Percentiles rank a stretch among this genome's conserved stretches.
phyloP scores from a whole-genome alignment of 2,329 filamentous ascomycete species.

The Aquanectria penicillioides region DNA sequence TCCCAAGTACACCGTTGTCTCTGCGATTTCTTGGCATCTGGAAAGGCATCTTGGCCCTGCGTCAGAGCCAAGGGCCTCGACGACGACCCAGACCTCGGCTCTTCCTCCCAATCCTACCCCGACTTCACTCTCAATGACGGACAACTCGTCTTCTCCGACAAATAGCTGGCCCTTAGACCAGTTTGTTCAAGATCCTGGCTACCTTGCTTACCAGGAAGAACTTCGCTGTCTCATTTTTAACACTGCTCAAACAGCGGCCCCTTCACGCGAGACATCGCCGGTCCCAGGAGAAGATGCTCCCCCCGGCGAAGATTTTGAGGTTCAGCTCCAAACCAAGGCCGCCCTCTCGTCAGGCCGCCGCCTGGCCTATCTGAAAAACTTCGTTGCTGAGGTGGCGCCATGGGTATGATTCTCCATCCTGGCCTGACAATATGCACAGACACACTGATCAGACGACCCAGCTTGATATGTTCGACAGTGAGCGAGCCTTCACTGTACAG shows the following conservation, averaged over 20 bases:
- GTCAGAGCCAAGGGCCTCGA: background rate
- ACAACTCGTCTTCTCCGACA: constrained; percentile 40
- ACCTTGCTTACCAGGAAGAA: constrained; percentile 57
- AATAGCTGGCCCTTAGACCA: constrained; percentile 47
- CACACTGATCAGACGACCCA: constrained; percentile 32
- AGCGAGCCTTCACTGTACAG: constrained; percentile 62
- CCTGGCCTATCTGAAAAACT: constrained; percentile 57
- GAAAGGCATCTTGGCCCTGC: background rate
- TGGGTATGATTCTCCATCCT: constrained; percentile 51
- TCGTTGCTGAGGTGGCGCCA: constrained; percentile 62
- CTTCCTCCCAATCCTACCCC: background rate
- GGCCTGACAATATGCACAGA: background rate
- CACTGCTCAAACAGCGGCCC: constrained; percentile 54
- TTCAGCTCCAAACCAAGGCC: constrained; percentile 35
- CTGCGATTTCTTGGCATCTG: background rate
- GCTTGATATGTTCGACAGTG: constrained; percentile 68
- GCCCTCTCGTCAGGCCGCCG: constrained; percentile 46
- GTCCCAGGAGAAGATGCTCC: constrained; percentile 32
- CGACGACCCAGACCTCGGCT: background rate
- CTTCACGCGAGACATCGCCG: constrained; percentile 52
- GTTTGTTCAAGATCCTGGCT: constrained; percentile 52
- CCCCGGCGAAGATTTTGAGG: constrained; percentile 31
- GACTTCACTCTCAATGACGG: constrained; percentile 21
- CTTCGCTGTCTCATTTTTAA: constrained; percentile 58
- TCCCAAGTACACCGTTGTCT: too few relatives aligned